phyloP scores from a whole-genome alignment of 1,284 basidiomycete species.

The Cryptococcus depauperatus region DNA sequence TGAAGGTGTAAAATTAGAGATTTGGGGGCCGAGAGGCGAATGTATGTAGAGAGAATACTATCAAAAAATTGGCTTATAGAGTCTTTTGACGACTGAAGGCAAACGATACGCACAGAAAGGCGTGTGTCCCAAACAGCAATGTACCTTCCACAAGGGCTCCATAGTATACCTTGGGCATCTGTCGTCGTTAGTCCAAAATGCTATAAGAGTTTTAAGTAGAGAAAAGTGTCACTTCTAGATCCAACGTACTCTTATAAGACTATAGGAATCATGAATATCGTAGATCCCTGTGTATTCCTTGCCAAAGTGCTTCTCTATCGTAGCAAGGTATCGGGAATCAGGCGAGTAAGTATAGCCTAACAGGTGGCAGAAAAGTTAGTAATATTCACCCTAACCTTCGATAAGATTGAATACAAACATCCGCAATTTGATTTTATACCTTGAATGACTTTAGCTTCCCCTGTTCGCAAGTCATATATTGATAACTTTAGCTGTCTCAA shows the following conservation, averaged over 20 bases:
- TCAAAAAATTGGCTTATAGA: neutral
- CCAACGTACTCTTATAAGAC: slow-evolving; percentile 60
- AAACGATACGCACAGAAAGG: slow-evolving; percentile 55
- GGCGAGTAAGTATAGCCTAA: slow-evolving; percentile 67
- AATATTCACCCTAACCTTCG: slow-evolving; percentile 10
- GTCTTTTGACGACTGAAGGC: neutral
- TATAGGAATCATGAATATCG: slow-evolving; percentile 60
- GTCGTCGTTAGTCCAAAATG: slow-evolving; percentile 73
- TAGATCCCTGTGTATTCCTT: slow-evolving; percentile 78
- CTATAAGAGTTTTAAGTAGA: slow-evolving; percentile 41
- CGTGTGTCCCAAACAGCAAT: slow-evolving; percentile 75
- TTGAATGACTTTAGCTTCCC: slow-evolving; percentile 47
- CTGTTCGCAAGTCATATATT: slow-evolving; percentile 66
- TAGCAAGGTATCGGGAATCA: slow-evolving; percentile 68
- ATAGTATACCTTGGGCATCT: slow-evolving; percentile 62
- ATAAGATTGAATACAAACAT: too few relatives aligned
- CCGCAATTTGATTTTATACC: slow-evolving; percentile 17
- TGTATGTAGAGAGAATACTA: slow-evolving; percentile 75
- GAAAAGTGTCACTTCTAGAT: neutral
- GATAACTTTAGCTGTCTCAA: slow-evolving; percentile 61
- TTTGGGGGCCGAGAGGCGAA: slow-evolving; percentile 61
- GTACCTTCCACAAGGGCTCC: slow-evolving; percentile 73
- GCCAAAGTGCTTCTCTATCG: slow-evolving; percentile 75
- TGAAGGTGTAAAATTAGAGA: slow-evolving; percentile 51
- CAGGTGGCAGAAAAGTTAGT: neutral